Conservation (phyloP, 306 rosid genomes). For the Prunus dulcis region DNA sequence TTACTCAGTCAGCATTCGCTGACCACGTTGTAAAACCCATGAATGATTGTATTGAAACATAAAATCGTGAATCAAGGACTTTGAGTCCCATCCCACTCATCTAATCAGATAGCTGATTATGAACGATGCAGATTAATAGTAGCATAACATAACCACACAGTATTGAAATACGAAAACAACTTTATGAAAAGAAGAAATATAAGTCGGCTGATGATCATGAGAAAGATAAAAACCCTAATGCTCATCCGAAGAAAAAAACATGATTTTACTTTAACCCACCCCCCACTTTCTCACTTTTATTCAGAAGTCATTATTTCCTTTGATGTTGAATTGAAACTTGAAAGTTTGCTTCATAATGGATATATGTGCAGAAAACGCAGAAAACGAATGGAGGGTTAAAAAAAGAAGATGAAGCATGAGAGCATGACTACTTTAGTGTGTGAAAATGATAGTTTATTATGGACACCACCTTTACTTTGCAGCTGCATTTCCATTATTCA, state of each 20-base stretch:
- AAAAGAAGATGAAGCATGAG: constrained; percentile 17
- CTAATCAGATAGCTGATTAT: too few relatives aligned
- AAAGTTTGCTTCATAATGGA: constrained; percentile 7
- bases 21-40: constrained; percentile 8
- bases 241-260: constrained; percentile 5
- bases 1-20: constrained; percentile 8
- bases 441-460: too few relatives aligned
- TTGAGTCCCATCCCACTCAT: not conserved
- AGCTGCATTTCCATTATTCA: too few relatives aligned
- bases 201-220: constrained; percentile 12
- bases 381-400: not conserved
- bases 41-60: constrained; percentile 1
- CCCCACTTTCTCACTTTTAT: constrained; percentile 7
- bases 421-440: constrained; percentile 25
- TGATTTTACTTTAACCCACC: not conserved
- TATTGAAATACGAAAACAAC: too few relatives aligned
- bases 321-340: constrained; percentile 12
- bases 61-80: constrained; percentile 20
- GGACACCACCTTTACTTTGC: too few relatives aligned
- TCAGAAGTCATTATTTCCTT: not conserved
- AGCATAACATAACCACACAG: too few relatives aligned
- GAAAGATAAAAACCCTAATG: constrained; percentile 1
- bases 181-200: not conserved
- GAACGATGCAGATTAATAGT: too few relatives aligned
- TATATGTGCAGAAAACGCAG: not conserved